Conservation (phyloP, 2,329 filamentous ascomycete genomes). For the Lasiodiplodia theobromae region DNA sequence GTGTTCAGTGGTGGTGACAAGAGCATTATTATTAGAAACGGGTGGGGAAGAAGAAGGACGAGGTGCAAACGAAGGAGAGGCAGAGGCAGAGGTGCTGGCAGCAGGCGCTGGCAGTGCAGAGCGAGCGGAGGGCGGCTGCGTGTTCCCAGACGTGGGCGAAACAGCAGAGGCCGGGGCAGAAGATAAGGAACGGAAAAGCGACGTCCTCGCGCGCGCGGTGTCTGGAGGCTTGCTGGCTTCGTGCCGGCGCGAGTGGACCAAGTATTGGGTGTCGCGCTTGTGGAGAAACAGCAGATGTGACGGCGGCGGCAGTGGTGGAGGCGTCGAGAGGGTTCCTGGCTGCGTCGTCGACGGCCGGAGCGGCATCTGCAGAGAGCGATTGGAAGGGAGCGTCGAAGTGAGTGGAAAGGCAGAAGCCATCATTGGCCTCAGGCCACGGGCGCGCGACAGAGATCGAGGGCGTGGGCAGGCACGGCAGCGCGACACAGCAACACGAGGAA, state of each 20-base stretch:
- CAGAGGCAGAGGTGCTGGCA: background rate
- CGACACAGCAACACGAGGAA: conserved; percentile 6
- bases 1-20: conserved; percentile 1
- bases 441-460: background rate
- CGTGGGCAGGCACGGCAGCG: background rate
- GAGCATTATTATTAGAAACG: conserved; percentile 16
- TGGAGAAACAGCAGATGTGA: conserved; percentile 1
- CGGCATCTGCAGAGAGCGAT: background rate
- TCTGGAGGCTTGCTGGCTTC: background rate
- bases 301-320: background rate
- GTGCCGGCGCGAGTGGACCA: background rate
- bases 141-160: background rate
- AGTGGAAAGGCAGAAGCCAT: conserved; percentile 2
- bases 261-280: conserved; percentile 1
- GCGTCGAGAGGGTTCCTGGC: background rate
- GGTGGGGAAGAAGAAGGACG: background rate
- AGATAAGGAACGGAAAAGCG: conserved; percentile 2
- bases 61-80: background rate
- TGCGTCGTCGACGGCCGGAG: background rate
- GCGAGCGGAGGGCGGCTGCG: background rate
- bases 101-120: background rate
- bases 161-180: background rate
- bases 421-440: conserved; percentile 7
- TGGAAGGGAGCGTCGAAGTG: conserved; percentile 7
- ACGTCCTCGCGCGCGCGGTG: background rate